These are phyloP conservation scores for Sporothrix brasiliensis DNA, from an alignment of 2,329 filamentous ascomycete species.

Conservation along the genomic window DNA sequence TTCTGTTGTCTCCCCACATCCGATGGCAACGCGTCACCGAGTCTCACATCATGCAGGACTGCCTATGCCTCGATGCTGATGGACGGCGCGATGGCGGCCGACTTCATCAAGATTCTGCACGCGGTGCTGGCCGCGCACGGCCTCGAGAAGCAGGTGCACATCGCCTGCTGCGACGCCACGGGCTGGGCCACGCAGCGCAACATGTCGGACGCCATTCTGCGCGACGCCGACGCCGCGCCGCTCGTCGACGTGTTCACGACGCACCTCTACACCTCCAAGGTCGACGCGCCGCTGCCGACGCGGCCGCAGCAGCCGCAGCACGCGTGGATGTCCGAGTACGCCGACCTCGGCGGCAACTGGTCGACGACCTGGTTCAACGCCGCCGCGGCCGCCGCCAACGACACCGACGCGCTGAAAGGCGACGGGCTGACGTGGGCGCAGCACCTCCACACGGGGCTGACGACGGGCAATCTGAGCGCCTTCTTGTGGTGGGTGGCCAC, in stretches of 20 bases:
- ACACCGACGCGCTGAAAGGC: constrained; percentile 38
- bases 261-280: constrained; percentile 48
- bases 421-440: constrained; percentile 55
- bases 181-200: constrained; percentile 44
- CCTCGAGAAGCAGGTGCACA: constrained; percentile 42
- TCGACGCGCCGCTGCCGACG: constrained; percentile 41
- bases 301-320: constrained; percentile 39
- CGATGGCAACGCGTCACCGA: too few species aligned
- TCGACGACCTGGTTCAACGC: constrained; percentile 48
- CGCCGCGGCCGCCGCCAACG: constrained; percentile 40
- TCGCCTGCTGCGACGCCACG: constrained; percentile 51
- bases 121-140: constrained; percentile 47
- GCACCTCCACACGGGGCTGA: constrained; percentile 49
- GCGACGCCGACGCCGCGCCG: constrained; percentile 37
- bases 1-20: background rate
- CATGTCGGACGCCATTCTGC: constrained; percentile 43
- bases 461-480: constrained; percentile 48
- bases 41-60: constrained; percentile 30
- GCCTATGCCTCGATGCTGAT: constrained; percentile 40
- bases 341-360: constrained; percentile 48
- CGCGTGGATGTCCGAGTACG: constrained; percentile 54
- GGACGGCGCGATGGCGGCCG: constrained; percentile 47
- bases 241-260: constrained; percentile 48
- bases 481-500: constrained; percentile 51
- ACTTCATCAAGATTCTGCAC: constrained; percentile 47